Percentiles rank a stretch among this genome's conserved stretches.
Evolutionary conservation across 2,329 filamentous ascomycete genomes (phyloP).

Genomic region (Diaporthe citri): DNA sequence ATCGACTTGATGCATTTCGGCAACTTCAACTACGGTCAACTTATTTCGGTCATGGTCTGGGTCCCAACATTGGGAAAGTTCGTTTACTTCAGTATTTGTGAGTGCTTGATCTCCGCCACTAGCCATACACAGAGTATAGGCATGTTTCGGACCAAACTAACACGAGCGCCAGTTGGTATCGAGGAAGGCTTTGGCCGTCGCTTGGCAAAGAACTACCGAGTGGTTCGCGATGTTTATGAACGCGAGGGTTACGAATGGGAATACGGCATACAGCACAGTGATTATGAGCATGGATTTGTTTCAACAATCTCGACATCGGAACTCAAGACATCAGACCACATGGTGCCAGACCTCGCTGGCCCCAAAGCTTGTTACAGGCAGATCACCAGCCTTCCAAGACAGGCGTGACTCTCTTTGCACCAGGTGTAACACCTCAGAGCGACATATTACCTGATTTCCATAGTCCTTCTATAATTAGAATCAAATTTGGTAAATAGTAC

Average conservation of each 20-base stretch:
- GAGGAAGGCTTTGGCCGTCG: constrained; percentile 1
- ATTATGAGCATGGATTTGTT: not conserved
- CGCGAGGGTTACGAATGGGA: not conserved
- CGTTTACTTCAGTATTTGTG: not conserved
- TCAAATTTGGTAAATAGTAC: no score
- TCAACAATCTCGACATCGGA: not conserved
- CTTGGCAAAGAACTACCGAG: not conserved
- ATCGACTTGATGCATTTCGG: not conserved
- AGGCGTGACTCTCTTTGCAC: no score
- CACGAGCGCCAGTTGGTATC: not conserved
- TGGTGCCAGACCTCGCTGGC: not conserved
- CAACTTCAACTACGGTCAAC: not conserved
- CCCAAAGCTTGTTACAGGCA: not conserved
- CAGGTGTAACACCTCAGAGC: not conserved
- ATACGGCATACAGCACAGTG: not conserved
- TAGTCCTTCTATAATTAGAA: not conserved
- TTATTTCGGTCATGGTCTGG: not conserved
- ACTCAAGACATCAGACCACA: not conserved
- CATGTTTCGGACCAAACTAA: not conserved
- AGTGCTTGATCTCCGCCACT: not conserved
- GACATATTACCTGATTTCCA: not conserved
- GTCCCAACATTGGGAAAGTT: not conserved
- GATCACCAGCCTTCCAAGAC: not conserved
- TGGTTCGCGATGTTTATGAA: not conserved
- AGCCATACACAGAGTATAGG: no score